phyloP scores from a whole-genome alignment of 2,329 filamentous ascomycete species.

The Pestalotiopsis sp. region DNA sequence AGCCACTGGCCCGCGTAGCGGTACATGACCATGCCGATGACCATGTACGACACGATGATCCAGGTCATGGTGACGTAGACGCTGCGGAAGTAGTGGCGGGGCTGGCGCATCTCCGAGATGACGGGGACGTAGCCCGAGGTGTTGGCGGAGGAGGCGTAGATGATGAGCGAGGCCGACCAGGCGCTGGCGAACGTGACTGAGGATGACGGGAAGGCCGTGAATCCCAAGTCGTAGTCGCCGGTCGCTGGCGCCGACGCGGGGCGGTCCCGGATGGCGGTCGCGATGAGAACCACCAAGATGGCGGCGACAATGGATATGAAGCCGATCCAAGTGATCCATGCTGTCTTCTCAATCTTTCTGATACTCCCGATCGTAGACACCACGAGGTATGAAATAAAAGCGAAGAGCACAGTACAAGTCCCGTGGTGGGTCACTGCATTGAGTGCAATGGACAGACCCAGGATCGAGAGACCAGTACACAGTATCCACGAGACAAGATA shows the following conservation, averaged over 20 bases:
- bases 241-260: neutral
- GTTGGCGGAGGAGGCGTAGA: neutral
- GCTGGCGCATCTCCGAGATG: neutral
- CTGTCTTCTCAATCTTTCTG: neutral
- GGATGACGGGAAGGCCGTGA: neutral
- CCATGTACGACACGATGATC: neutral
- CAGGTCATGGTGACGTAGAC: neutral
- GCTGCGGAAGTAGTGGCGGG: neutral
- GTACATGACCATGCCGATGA: neutral
- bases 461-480: neutral
- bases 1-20: neutral
- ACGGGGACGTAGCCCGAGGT: slow-evolving; percentile 1
- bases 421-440: neutral
- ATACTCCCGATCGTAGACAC: neutral
- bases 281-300: neutral
- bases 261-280: neutral
- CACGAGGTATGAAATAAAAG: neutral
- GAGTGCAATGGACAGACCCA: neutral
- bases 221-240: neutral
- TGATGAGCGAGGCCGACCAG: neutral
- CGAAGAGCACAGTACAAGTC: neutral
- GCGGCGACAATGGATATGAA: neutral
- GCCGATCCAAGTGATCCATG: neutral
- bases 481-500: neutral
- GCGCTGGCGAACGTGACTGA: neutral